These are phyloP conservation scores for Sporothrix euskadiensis DNA, from an alignment of 2,329 filamentous ascomycete genomes.

Conservation along the genomic window DNA sequence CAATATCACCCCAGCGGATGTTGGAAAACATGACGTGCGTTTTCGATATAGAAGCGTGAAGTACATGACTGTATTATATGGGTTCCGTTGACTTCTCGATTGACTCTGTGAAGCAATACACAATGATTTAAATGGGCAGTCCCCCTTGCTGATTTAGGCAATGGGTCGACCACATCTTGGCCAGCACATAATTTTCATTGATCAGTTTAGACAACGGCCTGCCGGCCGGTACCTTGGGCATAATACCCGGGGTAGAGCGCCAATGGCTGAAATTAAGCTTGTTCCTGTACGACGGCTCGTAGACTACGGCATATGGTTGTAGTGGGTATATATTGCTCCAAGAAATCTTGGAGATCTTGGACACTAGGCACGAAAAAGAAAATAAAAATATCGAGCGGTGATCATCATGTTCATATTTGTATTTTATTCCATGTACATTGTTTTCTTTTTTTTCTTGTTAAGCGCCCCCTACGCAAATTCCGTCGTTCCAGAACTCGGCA, in stretches of 20 bases:
- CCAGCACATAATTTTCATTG: background rate
- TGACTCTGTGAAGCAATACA: background rate
- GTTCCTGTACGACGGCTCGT: background rate
- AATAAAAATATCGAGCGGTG: background rate
- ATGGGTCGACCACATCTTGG: background rate
- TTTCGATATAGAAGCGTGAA: conserved; percentile 33
- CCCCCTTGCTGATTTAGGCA: background rate
- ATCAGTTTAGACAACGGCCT: background rate
- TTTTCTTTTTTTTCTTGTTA: background rate
- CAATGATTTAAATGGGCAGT: too few relatives aligned
- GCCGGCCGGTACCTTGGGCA: background rate
- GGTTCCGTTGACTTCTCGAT: background rate
- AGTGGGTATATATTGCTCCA: background rate
- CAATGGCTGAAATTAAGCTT: background rate
- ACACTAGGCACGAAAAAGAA: background rate
- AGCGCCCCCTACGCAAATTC: conserved; percentile 11
- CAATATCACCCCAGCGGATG: conserved; percentile 49
- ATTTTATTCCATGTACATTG: background rate
- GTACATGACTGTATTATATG: background rate
- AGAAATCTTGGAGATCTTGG: background rate
- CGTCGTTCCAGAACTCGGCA: background rate
- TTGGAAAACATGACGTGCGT: conserved; percentile 48
- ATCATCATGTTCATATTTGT: background rate
- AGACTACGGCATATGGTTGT: background rate
- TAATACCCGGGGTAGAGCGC: conserved; percentile 9